These are phyloP conservation scores for Pseudogymnoascus sp. DNA, from an alignment of 2,329 filamentous ascomycete species.

Conservation along the genomic window DNA sequence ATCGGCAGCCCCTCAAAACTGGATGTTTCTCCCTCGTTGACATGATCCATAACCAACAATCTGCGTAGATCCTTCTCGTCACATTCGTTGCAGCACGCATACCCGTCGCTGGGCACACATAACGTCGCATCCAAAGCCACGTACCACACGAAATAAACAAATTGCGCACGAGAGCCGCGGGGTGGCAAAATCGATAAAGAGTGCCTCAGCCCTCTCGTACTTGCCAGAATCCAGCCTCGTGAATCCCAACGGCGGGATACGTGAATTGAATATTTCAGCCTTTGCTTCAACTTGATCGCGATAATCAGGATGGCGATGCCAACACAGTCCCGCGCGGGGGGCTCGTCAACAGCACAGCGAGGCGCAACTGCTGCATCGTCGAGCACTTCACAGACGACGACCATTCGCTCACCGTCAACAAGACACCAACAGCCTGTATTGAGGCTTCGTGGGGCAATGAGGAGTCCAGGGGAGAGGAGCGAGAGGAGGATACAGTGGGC, in stretches of 20 bases:
- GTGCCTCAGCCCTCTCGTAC: neutral
- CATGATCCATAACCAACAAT: neutral
- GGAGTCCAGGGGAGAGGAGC: slow-evolving; percentile 12
- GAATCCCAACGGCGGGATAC: neutral
- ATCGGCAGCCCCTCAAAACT: slow-evolving; percentile 1
- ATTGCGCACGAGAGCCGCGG: neutral
- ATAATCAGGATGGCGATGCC: neutral
- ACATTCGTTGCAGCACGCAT: neutral
- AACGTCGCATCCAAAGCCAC: neutral
- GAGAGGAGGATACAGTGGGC: slow-evolving; percentile 80
- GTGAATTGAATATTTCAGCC: neutral
- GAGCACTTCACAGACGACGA: neutral
- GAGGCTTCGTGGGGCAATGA: slow-evolving; percentile 24
- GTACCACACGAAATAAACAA: neutral
- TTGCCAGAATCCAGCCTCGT: neutral
- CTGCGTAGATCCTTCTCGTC: neutral
- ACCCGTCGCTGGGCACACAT: neutral
- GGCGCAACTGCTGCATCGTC: neutral
- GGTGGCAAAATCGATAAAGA: slow-evolving; percentile 3
- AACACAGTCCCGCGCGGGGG: neutral
- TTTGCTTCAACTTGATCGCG: neutral
- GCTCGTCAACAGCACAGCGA: neutral
- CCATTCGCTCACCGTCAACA: neutral
- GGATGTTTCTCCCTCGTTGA: neutral
- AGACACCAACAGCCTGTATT: slow-evolving; percentile 21